Conservation (phyloP, 352 stramenopile genomes). For the Phytophthora rubi region DNA sequence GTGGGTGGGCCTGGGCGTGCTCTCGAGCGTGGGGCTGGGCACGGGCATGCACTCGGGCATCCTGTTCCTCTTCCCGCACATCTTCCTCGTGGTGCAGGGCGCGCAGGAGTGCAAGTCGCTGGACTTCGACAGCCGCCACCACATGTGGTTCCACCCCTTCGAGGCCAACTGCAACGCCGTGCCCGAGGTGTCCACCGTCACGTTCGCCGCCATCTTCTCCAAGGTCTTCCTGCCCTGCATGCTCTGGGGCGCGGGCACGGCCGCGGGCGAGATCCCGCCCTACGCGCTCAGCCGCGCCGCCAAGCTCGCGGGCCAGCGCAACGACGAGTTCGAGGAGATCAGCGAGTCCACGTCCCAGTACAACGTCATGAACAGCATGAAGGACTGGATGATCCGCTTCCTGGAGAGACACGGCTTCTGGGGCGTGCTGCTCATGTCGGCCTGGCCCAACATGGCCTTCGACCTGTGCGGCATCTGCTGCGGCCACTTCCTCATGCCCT, state of each 20-base stretch:
- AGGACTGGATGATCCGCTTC: slow-evolving; percentile 94
- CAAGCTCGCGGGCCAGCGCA: slow-evolving; percentile 81
- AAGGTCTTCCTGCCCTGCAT: slow-evolving; percentile 92
- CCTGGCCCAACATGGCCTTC: slow-evolving; percentile 95
- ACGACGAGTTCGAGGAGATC: slow-evolving; percentile 92
- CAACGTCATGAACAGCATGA: slow-evolving; percentile 92
- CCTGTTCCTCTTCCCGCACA: slow-evolving; percentile 95
- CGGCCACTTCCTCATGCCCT: slow-evolving; percentile 94
- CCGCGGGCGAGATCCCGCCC: slow-evolving; percentile 93
- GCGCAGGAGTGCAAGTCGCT: slow-evolving; percentile 88
- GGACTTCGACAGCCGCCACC: slow-evolving; percentile 85
- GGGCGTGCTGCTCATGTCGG: slow-evolving; percentile 93
- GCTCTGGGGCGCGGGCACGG: slow-evolving; percentile 93
- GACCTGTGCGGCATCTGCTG: slow-evolving; percentile 95
- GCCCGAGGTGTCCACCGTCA: slow-evolving; percentile 56
- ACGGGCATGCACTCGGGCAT: slow-evolving; percentile 95
- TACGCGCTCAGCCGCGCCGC: slow-evolving; percentile 93
- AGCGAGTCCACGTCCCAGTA: slow-evolving; percentile 81
- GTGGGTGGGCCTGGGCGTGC: slow-evolving; percentile 94
- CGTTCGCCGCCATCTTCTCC: slow-evolving; percentile 88
- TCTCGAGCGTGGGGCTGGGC: slow-evolving; percentile 94
- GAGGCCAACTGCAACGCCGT: slow-evolving; percentile 68
- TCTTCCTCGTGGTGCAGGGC: slow-evolving; percentile 92
- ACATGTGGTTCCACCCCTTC: slow-evolving; percentile 93
- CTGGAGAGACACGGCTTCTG: slow-evolving; percentile 93